Base-by-base conservation (phyloP, 2,329 filamentous ascomycete genomes). In the Graphilbum sp. region DNA sequence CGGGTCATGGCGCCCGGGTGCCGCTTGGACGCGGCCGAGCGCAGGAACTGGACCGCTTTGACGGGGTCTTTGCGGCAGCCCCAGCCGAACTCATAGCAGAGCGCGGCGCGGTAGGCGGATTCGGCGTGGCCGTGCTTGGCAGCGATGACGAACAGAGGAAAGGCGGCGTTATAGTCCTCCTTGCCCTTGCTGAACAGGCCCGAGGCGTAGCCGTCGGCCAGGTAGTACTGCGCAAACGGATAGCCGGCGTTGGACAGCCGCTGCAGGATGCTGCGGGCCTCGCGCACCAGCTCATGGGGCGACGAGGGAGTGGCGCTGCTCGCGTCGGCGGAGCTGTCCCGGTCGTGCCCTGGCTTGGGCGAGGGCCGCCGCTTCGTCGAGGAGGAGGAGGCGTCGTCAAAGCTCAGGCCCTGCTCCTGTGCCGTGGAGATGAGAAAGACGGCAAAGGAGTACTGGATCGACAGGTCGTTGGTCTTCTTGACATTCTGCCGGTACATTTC, bases 1-100 rank as follows among this genome's bases (percentile, higher is more conserved):
- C 90, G 79, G 39, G 86, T 83, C 72, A 95, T 94, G 36, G 90
- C 88, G 36, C 90, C 90, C 0, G 90, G 90, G 51, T 98, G 90
- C 43, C 86, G 83, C 58, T 95, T 96, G 7, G 87, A 83, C 2
- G 90, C 87, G 10, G 87, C 82, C 44, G 81, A 79, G 39, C 88
- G 79, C 53, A 94, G 81, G 56, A 90, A 98, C 54, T 96, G 87
- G 2, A 92, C 82, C 32, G 90, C 88, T 59, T 95, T 95, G 36
- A 80, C 75, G 41, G 82, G 80, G 51, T 95, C 86, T 51, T 85
- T 85, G 41, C 85, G 77, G 51, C 80, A 92, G 31, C 90, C 90
- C 90, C 90, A 98, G 44, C 87, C 90, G 58, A 95, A 96, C 57
- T 98, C 90, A 61, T 96, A 96, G 62, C 87, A 95, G 40, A 98